These are phyloP conservation scores for Hymenoscyphus scutula DNA, from an alignment of 2,329 filamentous ascomycete genomes.

Conservation along the genomic window DNA sequence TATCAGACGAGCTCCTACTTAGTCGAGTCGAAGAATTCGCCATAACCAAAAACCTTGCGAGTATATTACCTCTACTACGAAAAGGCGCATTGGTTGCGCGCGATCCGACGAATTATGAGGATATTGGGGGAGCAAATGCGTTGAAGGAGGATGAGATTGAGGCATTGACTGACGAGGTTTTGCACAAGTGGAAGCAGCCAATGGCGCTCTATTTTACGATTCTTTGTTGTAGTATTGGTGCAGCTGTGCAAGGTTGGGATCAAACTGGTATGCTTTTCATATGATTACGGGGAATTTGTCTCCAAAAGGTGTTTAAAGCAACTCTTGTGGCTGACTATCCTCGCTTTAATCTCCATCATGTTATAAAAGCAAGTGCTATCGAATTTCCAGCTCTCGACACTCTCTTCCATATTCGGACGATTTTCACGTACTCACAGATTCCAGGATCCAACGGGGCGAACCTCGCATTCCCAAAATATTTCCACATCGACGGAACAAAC, in stretches of 20 bases:
- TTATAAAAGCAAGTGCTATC: background rate
- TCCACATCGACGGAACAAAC: slow-evolving; percentile 45
- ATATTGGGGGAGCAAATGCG: slow-evolving; percentile 53
- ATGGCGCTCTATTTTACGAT: slow-evolving; percentile 64
- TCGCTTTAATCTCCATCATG: too few species aligned
- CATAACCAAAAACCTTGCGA: slow-evolving; percentile 53
- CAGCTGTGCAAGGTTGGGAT: slow-evolving; percentile 53
- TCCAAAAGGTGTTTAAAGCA: too few species aligned
- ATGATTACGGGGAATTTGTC: background rate
- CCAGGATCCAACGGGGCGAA: slow-evolving; percentile 49
- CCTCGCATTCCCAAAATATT: slow-evolving; percentile 44
- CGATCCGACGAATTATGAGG: slow-evolving; percentile 61
- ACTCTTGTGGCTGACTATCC: too few species aligned
- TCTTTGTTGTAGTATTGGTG: slow-evolving; percentile 63
- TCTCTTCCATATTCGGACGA: background rate
- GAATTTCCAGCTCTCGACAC: background rate
- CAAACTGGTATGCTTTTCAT: slow-evolving; percentile 25
- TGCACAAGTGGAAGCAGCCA: slow-evolving; percentile 67
- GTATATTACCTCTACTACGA: slow-evolving; percentile 57
- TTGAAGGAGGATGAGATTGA: slow-evolving; percentile 59
- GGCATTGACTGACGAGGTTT: slow-evolving; percentile 58
- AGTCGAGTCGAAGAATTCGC: slow-evolving; percentile 61
- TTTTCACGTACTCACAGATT: background rate
- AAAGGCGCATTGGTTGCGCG: slow-evolving; percentile 75
- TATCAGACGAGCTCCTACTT: slow-evolving; percentile 50